Base-by-base conservation (phyloP, 352 stramenopile species). In the Aphanomyces cochlioides region DNA sequence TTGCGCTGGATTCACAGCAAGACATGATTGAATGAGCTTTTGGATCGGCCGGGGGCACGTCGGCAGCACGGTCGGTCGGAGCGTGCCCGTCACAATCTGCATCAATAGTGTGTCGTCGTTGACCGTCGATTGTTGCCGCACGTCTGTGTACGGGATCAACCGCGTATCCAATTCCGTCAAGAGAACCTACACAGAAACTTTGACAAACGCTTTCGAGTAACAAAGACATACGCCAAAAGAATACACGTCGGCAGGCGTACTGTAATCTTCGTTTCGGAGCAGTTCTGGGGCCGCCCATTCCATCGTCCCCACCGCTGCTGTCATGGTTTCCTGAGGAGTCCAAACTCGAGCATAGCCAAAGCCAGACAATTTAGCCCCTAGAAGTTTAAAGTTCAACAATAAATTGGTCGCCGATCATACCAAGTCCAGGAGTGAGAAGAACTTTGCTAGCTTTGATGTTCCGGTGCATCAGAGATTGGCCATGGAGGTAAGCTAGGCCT, bases 401-500 rank as follows among this genome's bases (percentile, higher is more conserved):
- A 48, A 15, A 6, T n/a, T 13, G 45, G 17, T 37, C 47, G 15
- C 5, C 5, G 12, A 21, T 57, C 41, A 40, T 34, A 70, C 64
- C 64, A 12, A 70, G 48, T 10, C 64, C 64, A 6, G 54, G 50
- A 2, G 70, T 85, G 47, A 88, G 64, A n/a, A 88, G 71, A 54
- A 88, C 77, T 40, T 88, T 88, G 34, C 77, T 78, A 0, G 81
- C 72, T 66, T 88, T 88, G 4, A 88, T 54, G 58, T 88, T 79
- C 3, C 81, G 78, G 50, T 88, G 81, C 56, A 88, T 83, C 34
- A 88, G 78, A 1, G 77, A 68, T 12, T 76, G 67, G 0, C 65
- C 74, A 67, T 91, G 84, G 41, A 91, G 67, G 47, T 90, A 91
- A 19, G 74, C 81, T 12, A 91, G 77, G 38, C 77, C 82, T 53